A percentile compares a stretch with the other conserved stretches of the same genome.
phyloP scores from a whole-genome alignment of 306 rosid genomes.

The Bauhinia variegata region DNA sequence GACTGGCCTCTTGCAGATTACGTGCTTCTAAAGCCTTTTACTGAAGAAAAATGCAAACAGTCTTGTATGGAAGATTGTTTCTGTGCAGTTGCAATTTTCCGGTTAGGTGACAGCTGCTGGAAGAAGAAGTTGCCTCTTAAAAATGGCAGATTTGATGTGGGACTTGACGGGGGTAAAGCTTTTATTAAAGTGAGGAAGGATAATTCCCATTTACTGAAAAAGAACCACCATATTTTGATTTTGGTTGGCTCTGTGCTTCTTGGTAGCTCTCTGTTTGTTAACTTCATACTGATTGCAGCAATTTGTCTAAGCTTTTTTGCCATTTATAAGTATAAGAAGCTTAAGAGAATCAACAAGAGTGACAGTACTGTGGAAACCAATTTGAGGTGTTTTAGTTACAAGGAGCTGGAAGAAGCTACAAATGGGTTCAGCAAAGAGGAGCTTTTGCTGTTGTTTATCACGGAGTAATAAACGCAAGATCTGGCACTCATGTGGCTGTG shows the following conservation, averaged over 20 bases:
- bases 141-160: slow-evolving; percentile 40
- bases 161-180: slow-evolving; percentile 37
- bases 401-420: slow-evolving; percentile 45
- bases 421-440: slow-evolving; percentile 41
- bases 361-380: not conserved
- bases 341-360: not conserved
- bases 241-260: slow-evolving; percentile 27
- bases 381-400: slow-evolving; percentile 33
- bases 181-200: slow-evolving; percentile 49
- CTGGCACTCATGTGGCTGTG: slow-evolving; percentile 22
- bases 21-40: slow-evolving; percentile 17
- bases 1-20: slow-evolving; percentile 50
- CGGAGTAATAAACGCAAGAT: slow-evolving; percentile 13
- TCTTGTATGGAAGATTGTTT: slow-evolving; percentile 58
- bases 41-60: slow-evolving; percentile 37
- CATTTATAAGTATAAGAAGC: not conserved
- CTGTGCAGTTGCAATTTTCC: slow-evolving; percentile 48
- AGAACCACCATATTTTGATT: slow-evolving; percentile 1
- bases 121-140: slow-evolving; percentile 55
- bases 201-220: slow-evolving; percentile 28
- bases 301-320: not conserved
- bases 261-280: slow-evolving; percentile 31
- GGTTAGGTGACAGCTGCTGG: slow-evolving; percentile 44
- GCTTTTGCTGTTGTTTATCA: slow-evolving; percentile 46
- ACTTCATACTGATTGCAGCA: not conserved